A percentile compares a stretch with the other conserved stretches of the same genome.
Conservation (phyloP, 129 eudicot species). For the Centrapalus pauciflorus region DNA sequence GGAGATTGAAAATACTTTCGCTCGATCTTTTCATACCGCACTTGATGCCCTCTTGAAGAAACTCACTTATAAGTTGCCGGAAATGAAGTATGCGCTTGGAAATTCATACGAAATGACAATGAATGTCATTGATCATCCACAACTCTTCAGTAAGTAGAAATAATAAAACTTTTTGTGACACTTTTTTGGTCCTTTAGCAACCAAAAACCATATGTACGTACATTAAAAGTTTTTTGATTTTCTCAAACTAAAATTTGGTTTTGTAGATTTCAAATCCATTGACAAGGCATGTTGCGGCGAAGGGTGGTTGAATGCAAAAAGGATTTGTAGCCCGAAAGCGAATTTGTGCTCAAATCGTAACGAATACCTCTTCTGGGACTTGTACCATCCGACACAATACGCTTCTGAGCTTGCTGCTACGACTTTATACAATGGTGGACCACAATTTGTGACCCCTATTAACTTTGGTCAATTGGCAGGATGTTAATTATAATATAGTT, state of each 20-base stretch:
- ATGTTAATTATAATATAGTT: too few species aligned
- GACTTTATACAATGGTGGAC: too few species aligned
- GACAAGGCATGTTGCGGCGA: slow-evolving; percentile 66
- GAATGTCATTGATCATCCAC: slow-evolving; percentile 40
- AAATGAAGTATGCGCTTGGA: slow-evolving; percentile 51
- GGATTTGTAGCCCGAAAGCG: too few species aligned
- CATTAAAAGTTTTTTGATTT: not conserved
- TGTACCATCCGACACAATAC: too few species aligned
- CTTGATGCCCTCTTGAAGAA: slow-evolving; percentile 32
- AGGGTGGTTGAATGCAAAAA: too few species aligned
- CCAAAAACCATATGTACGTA: not conserved
- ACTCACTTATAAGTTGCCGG: slow-evolving; percentile 31
- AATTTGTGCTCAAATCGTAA: too few species aligned
- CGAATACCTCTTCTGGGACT: too few species aligned
- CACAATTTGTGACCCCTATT: too few species aligned
- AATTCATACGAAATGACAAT: slow-evolving; percentile 55
- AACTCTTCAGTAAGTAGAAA: slow-evolving; percentile 40
- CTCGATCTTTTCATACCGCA: slow-evolving; percentile 34
- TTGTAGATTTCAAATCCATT: slow-evolving; percentile 39
- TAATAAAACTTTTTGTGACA: not conserved
- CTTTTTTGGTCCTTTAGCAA: not conserved
- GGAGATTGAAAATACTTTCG: slow-evolving; percentile 37
- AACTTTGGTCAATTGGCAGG: too few species aligned
- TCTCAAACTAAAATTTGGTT: not conserved
- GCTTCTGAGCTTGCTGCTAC: too few species aligned